These are phyloP conservation scores for Talaromyces wortmannii DNA, from an alignment of 495 filamentous ascomycete genomes.

Conservation along the genomic window DNA sequence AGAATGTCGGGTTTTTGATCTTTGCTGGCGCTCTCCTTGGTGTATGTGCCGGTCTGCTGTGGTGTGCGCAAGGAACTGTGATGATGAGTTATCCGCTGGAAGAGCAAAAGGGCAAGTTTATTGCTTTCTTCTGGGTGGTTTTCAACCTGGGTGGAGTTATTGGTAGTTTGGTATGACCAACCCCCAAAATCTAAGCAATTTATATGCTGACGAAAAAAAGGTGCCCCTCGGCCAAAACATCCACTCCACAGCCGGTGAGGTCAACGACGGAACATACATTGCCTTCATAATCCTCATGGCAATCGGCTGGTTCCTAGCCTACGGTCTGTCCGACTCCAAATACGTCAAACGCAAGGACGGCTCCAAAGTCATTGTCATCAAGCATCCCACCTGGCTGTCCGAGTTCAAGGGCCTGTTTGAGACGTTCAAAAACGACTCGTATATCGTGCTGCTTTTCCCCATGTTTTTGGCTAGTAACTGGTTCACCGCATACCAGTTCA, in stretches of 20 bases:
- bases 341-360: conserved; percentile 75
- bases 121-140: conserved; percentile 89
- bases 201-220: conserved; percentile 19
- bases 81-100: conserved; percentile 94
- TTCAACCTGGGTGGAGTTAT: conserved; percentile 93
- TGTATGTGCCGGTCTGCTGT: conserved; percentile 79
- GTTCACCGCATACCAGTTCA: conserved; percentile 47
- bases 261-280: conserved; percentile 82
- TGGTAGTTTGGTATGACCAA: conserved; percentile 59
- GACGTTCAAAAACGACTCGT: conserved; percentile 63
- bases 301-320: conserved; percentile 63
- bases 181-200: background rate
- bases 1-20: conserved; percentile 51
- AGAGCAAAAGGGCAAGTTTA: conserved; percentile 76
- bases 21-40: conserved; percentile 54
- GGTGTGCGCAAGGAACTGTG: conserved; percentile 89
- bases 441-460: conserved; percentile 79
- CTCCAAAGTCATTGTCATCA: conserved; percentile 77
- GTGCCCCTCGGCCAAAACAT: conserved; percentile 79
- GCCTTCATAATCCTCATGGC: conserved; percentile 87
- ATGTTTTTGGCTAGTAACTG: conserved; percentile 61
- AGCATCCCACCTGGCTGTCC: conserved; percentile 73
- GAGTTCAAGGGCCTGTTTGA: conserved; percentile 75
- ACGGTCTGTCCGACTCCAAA: conserved; percentile 68
- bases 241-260: conserved; percentile 49